Evolutionary conservation across 1,139 yeast genomes (phyloP).

Genomic region (Lodderomyces elongisporus): DNA sequence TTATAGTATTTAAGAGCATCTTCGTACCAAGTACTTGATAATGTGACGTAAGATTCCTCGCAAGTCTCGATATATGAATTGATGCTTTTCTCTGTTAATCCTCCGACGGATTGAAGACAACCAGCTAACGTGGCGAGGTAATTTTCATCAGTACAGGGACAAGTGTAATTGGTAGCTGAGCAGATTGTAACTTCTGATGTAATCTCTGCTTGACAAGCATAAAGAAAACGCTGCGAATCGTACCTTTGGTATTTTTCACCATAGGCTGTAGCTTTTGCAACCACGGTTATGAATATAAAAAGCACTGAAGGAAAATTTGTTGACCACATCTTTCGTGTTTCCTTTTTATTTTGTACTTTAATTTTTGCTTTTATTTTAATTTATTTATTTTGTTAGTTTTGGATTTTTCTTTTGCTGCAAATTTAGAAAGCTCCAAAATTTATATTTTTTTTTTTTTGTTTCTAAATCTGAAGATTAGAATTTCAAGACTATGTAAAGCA

Average conservation of each 20-base stretch:
- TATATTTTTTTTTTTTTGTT: too few relatives aligned
- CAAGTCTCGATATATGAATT: slow-evolving; percentile 5
- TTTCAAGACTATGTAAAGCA: too few relatives aligned
- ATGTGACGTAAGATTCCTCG: slow-evolving; percentile 6
- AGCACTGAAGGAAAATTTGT: background rate
- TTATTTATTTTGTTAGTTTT: too few relatives aligned
- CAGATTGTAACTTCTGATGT: slow-evolving; percentile 6
- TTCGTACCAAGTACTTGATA: slow-evolving; percentile 12
- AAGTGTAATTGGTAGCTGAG: slow-evolving; percentile 4
- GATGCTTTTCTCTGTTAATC: slow-evolving; percentile 1
- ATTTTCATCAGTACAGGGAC: slow-evolving; percentile 7
- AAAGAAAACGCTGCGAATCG: slow-evolving; percentile 2
- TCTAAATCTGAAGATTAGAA: too few relatives aligned
- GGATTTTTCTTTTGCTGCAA: too few relatives aligned
- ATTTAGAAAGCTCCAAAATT: too few relatives aligned
- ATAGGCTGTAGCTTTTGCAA: slow-evolving; percentile 3
- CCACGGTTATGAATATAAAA: background rate
- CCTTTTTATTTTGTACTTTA: too few relatives aligned
- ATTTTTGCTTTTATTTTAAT: too few relatives aligned
- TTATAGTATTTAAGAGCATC: slow-evolving; percentile 4
- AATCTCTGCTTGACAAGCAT: slow-evolving; percentile 6
- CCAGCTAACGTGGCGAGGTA: slow-evolving; percentile 8
- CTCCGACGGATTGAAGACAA: slow-evolving; percentile 3
- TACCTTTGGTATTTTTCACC: background rate
- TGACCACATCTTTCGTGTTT: background rate